Base-by-base conservation (phyloP, 345 rosid species). In the Cardiospermum halicacabum region DNA sequence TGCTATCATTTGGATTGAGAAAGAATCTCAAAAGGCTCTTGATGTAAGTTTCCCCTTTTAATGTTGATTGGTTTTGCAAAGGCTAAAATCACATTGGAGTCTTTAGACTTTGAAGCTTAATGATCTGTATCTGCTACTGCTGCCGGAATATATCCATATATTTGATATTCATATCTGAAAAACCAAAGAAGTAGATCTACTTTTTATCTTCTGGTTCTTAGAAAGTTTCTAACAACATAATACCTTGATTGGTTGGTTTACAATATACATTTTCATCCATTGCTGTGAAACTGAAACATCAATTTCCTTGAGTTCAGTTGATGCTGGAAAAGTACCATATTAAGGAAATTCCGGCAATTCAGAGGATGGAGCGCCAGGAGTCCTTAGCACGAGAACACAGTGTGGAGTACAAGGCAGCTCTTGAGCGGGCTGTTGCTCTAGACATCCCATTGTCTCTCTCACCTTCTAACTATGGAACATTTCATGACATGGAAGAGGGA, bases 1-100 rank as follows among this genome's bases (percentile, higher is more conserved):
- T 70, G 90, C 91, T 19, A 77, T 91, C 69, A 77, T 94, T 59
- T 94, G 96, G 97, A 78, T 90, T 26, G 82, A 84, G 72, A 86
- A 92, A 77, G 99, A 94, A 75, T 94, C 88, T 22, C 89, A 81
- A 73, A 84, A 74, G 74, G 99, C 97, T 56, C 72, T 88, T 24
- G 85, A 90, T 65, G 97, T 93, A 74, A 74, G 94, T 80, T 69
- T 31, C 12, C 12, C 34, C 28, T 58, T 63, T n/a, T n/a, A 31
- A 16, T 43, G 24, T 37, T 40, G 24, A 42, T 19, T 40, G 24
- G 36, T 19, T 43, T 7, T 19, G 27, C 15, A 18, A 19, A 31
- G 51, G 54, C 7, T 43, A 43, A 43, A n/a, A n/a, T 43, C 49
- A 7, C 18, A 16, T 18, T n/a, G 18, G 49, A 10, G 21, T 43